Evolutionary conservation across 176 grass and related monocot genomes (phyloP).

Genomic region (Oryza meridionalis): DNA sequence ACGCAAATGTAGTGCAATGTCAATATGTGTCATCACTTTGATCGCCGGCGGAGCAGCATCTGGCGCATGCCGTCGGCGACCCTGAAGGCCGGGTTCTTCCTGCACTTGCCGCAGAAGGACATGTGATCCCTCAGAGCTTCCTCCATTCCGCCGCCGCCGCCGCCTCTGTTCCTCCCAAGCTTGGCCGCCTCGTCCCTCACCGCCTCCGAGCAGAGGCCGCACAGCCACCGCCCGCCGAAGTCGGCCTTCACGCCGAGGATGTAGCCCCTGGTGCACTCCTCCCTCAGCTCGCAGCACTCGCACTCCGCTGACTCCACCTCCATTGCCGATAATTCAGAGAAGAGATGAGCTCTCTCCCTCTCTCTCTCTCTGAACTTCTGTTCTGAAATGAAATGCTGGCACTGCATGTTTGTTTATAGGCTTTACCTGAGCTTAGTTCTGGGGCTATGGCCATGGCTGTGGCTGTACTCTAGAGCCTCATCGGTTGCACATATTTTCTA

Average conservation of each 20-base stretch:
- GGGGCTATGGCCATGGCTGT: neutral
- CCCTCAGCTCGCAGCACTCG: constrained; percentile 76
- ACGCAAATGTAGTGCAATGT: neutral
- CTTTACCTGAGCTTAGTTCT: neutral
- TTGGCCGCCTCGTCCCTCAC: constrained; percentile 63
- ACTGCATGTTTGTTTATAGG: constrained; percentile 30
- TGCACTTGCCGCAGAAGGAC: constrained; percentile 67
- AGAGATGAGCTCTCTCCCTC: neutral
- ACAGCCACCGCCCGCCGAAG: constrained; percentile 87
- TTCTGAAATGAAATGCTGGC: neutral
- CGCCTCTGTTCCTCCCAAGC: constrained; percentile 33
- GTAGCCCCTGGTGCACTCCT: constrained; percentile 85
- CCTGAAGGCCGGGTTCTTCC: constrained; percentile 66
- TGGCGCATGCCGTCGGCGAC: constrained; percentile 83
- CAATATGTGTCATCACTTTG: constrained; percentile 7
- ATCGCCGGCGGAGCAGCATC: constrained; percentile 60
- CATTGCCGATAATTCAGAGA: constrained; percentile 30
- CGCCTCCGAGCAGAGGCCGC: constrained; percentile 91
- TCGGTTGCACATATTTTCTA: too few species aligned
- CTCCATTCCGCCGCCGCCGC: constrained; percentile 43
- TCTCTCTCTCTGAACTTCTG: neutral
- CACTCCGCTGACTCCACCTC: constrained; percentile 81
- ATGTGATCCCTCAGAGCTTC: constrained; percentile 68
- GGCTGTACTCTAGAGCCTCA: neutral
- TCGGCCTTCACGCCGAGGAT: constrained; percentile 63